Conservation (phyloP, 129 eudicot species). For the Tagetes erecta region DNA sequence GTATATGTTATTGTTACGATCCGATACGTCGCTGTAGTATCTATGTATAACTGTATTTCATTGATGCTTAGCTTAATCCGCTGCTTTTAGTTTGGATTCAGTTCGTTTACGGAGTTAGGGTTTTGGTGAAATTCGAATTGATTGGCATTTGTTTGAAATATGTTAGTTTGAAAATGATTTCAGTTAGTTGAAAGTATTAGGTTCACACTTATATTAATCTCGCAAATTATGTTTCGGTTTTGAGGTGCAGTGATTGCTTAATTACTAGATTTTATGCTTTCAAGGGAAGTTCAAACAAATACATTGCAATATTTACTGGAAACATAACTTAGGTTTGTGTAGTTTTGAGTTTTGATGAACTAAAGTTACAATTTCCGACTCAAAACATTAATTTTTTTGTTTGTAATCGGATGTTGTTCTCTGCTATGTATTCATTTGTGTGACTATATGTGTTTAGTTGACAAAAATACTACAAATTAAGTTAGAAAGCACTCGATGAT, state of each 20-base stretch:
- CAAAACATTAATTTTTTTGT: neutral
- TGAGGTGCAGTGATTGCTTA: neutral
- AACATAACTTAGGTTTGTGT: neutral
- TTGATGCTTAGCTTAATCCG: slow-evolving; percentile 3
- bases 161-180: neutral
- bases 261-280: neutral
- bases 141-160: neutral
- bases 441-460: neutral
- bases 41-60: neutral
- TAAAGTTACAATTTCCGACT: too few species aligned
- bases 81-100: neutral
- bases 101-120: slow-evolving; percentile 3
- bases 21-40: neutral
- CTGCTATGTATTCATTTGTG: neutral
- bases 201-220: neutral
- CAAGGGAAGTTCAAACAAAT: neutral
- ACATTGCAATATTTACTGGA: too few species aligned
- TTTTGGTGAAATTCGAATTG: slow-evolving; percentile 11
- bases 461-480: slow-evolving; percentile 5
- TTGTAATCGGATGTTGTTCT: neutral
- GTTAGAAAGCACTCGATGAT: neutral
- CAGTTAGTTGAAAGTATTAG: neutral
- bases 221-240: slow-evolving; percentile 3
- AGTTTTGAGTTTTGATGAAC: neutral
- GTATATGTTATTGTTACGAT: neutral